Evolutionary conservation across 768 basidiomycete species (phyloP).

Genomic region (Naematelia encephala): DNA sequence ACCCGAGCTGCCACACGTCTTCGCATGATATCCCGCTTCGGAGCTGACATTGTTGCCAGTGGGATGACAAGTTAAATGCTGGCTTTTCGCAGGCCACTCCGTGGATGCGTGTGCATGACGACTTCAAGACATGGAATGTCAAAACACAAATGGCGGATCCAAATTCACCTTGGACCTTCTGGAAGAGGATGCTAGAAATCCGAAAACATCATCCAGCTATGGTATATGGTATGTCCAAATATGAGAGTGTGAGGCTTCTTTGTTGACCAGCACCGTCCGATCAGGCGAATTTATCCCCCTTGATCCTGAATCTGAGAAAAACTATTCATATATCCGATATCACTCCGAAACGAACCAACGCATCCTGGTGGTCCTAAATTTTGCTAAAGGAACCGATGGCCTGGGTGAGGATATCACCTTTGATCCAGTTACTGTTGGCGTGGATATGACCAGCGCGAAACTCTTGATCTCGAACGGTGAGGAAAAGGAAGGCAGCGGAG

Average conservation of each 20-base stretch:
- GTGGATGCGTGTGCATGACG: conserved; percentile 74
- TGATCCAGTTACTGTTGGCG: conserved; percentile 9
- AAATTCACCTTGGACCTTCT: conserved; percentile 61
- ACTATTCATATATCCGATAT: conserved; percentile 57
- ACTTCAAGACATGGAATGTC: conserved; percentile 59
- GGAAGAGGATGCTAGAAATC: conserved; percentile 58
- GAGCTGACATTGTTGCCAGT: too few relatives aligned
- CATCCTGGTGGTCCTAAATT: conserved; percentile 45
- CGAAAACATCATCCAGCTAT: conserved; percentile 56
- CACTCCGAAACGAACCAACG: conserved; percentile 30
- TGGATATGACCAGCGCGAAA: conserved; percentile 25
- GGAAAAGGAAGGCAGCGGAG: conserved; percentile 14
- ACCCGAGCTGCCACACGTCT: too few relatives aligned
- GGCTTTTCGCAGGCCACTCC: conserved; percentile 63
- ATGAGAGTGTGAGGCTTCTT: background rate
- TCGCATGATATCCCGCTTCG: too few relatives aligned
- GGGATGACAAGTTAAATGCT: conserved; percentile 58
- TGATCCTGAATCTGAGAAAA: conserved; percentile 54
- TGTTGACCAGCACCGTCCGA: background rate
- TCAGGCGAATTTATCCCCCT: conserved; percentile 62
- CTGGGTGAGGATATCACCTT: conserved; percentile 13
- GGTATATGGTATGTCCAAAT: conserved; percentile 19
- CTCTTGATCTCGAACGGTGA: conserved; percentile 23
- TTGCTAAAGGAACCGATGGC: conserved; percentile 22
- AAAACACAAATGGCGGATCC: conserved; percentile 55